A percentile compares a stretch with the other conserved stretches of the same genome.
These are phyloP conservation scores for Boletus sp. DNA, from an alignment of 768 basidiomycete species.

Conservation along the genomic window DNA sequence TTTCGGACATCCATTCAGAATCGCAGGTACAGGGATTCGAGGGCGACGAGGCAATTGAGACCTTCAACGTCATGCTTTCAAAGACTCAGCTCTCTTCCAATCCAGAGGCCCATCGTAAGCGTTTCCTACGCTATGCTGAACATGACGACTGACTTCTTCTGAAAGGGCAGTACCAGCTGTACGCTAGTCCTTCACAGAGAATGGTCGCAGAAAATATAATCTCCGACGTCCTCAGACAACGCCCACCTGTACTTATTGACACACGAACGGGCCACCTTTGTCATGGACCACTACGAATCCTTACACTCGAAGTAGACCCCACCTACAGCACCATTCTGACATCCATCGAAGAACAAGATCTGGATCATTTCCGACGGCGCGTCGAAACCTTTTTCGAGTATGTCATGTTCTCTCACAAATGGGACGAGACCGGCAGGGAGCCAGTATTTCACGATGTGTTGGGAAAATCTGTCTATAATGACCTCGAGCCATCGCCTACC, in stretches of 20 bases:
- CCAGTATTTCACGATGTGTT: not conserved
- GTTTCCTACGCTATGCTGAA: not conserved
- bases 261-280: conserved; percentile 4
- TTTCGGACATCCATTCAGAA: not conserved
- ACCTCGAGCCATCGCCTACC: conserved; percentile 1
- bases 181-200: not conserved
- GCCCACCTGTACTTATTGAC: conserved; percentile 4
- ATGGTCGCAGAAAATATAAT: not conserved
- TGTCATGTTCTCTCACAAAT: conserved; percentile 11
- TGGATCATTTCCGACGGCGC: not conserved
- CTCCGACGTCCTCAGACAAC: not conserved
- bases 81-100: not conserved
- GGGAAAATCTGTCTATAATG: not conserved
- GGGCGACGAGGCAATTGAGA: not conserved
- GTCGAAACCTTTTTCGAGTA: conserved; percentile 9
- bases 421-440: conserved; percentile 1
- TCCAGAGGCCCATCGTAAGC: conserved; percentile 4
- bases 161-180: not conserved
- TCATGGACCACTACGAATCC: not conserved
- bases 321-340: not conserved
- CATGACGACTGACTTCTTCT: not conserved
- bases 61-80: not conserved
- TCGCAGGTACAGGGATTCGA: not conserved
- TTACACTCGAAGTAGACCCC: conserved; percentile 6
- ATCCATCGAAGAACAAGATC: not conserved